phyloP scores from a whole-genome alignment of 2,329 filamentous ascomycete genomes.

The Daldinia eschscholtzii region DNA sequence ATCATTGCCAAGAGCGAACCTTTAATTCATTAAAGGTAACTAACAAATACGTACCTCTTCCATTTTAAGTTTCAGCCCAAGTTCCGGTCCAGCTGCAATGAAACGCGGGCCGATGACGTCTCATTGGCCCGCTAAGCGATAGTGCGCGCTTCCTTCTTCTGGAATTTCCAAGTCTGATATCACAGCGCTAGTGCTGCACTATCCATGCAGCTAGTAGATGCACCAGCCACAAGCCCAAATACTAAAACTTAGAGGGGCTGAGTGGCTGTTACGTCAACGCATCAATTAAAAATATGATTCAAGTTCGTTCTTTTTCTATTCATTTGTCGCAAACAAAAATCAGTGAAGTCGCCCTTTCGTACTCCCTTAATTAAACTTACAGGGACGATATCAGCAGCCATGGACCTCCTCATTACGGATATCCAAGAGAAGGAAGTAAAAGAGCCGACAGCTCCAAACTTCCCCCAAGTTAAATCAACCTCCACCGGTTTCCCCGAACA shows the following conservation, averaged over 20 bases:
- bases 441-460: slow-evolving; percentile 71
- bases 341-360: neutral
- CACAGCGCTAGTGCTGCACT: slow-evolving; percentile 37
- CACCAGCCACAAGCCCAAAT: slow-evolving; percentile 34
- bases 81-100: slow-evolving; percentile 21
- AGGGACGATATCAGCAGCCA: slow-evolving; percentile 1
- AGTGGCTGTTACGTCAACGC: slow-evolving; percentile 42
- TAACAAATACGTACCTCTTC: neutral
- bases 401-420: slow-evolving; percentile 71
- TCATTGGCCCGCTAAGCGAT: slow-evolving; percentile 43
- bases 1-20: neutral
- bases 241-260: slow-evolving; percentile 22
- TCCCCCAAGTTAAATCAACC: slow-evolving; percentile 69
- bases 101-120: slow-evolving; percentile 32
- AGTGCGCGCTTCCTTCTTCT: slow-evolving; percentile 37
- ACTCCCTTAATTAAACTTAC: neutral
- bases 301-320: slow-evolving; percentile 2
- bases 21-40: slow-evolving; percentile 1
- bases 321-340: slow-evolving; percentile 1
- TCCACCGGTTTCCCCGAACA: slow-evolving; percentile 87
- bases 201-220: slow-evolving; percentile 16
- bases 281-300: slow-evolving; percentile 15
- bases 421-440: slow-evolving; percentile 79
- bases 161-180: slow-evolving; percentile 27
- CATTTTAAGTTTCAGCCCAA: slow-evolving; percentile 42